Conservation (phyloP, 2,329 filamentous ascomycete genomes). For the Trichoderma gracile region DNA sequence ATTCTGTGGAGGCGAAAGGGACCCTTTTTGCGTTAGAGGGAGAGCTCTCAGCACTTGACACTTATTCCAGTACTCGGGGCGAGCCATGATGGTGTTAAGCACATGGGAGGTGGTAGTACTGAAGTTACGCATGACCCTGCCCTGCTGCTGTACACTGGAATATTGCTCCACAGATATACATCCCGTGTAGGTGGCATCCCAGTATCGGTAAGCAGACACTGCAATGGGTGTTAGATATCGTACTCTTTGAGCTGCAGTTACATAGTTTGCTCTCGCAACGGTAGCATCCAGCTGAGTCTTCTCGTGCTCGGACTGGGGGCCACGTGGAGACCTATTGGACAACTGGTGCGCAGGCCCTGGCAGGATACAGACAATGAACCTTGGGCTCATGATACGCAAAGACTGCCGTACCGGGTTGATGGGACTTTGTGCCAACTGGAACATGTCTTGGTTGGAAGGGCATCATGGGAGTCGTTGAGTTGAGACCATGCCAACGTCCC, state of each 20-base stretch:
- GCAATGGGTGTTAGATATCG: too few species aligned
- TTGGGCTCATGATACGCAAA: background rate
- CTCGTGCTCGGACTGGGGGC: background rate
- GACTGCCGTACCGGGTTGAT: constrained; percentile 4
- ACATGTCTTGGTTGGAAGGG: background rate
- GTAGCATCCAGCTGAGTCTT: background rate
- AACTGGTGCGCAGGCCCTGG: constrained; percentile 3
- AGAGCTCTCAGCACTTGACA: background rate
- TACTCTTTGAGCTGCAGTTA: background rate
- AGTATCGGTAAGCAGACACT: background rate
- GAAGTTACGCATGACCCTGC: background rate
- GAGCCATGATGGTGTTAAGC: background rate
- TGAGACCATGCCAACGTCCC: background rate
- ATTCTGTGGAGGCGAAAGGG: background rate
- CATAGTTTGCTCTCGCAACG: background rate
- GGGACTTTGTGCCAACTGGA: background rate
- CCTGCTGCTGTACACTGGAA: background rate
- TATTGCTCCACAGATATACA: background rate
- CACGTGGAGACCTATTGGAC: background rate
- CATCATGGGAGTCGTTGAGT: background rate
- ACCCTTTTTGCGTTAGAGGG: background rate
- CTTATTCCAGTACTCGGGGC: background rate
- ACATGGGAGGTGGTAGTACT: background rate
- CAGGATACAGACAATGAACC: background rate
- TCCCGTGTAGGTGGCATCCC: background rate